Percentiles rank a stretch among this genome's conserved stretches.
Conservation (phyloP, 768 basidiomycete species). For the Kondoa malvinella region DNA sequence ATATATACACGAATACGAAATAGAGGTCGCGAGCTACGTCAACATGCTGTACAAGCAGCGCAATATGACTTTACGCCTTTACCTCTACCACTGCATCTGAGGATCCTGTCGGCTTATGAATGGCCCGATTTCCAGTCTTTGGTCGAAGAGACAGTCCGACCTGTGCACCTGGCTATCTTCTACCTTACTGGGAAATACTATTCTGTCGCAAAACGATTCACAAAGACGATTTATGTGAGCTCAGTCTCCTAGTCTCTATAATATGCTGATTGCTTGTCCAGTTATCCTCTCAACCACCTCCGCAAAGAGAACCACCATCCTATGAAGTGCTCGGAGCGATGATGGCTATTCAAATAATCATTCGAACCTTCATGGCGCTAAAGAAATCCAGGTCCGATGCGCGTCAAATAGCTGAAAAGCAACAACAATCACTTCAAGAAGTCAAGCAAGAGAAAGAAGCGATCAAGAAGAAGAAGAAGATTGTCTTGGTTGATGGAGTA, state of each 20-base stretch:
- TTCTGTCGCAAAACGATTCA: slow-evolving; percentile 23
- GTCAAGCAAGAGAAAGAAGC: background rate
- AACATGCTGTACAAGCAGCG: background rate
- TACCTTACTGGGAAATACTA: slow-evolving; percentile 28
- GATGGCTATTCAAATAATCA: slow-evolving; percentile 25
- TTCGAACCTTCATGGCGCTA: slow-evolving; percentile 18
- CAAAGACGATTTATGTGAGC: slow-evolving; percentile 22
- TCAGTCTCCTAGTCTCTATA: background rate
- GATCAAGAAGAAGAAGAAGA: slow-evolving; percentile 11
- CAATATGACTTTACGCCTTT: no score
- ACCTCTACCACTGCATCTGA: background rate
- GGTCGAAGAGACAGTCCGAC: slow-evolving; percentile 24
- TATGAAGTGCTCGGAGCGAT: slow-evolving; percentile 28
- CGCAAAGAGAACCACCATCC: slow-evolving; percentile 16
- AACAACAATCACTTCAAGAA: background rate
- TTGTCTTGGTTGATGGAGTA: slow-evolving; percentile 21
- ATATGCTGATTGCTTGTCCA: background rate
- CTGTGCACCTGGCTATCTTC: slow-evolving; percentile 27
- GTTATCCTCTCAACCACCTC: background rate
- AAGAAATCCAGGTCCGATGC: slow-evolving; percentile 10
- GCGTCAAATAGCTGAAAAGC: slow-evolving; percentile 8
- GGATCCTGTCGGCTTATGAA: slow-evolving; percentile 6
- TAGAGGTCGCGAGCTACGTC: background rate
- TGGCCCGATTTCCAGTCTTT: slow-evolving; percentile 23
- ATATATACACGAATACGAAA: slow-evolving; percentile 4